These are phyloP conservation scores for Kwoniella shivajii DNA, from an alignment of 1,284 basidiomycete species.

Conservation along the genomic window DNA sequence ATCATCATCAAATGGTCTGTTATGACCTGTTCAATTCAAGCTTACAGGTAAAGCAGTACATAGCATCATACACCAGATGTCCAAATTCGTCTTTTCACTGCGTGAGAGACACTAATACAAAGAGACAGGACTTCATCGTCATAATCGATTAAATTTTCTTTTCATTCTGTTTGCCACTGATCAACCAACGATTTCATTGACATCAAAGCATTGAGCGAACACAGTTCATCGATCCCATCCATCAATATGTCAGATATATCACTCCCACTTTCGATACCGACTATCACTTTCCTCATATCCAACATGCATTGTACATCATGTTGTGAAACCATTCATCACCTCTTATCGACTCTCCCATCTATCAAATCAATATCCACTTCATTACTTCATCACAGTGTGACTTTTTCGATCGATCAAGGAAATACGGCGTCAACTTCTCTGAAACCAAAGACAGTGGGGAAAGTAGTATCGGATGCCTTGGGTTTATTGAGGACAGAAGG, in stretches of 20 bases:
- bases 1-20: too few species aligned
- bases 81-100: too few species aligned
- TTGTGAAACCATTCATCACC: constrained; percentile 46
- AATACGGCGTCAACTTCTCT: constrained; percentile 12
- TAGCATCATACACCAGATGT: too few species aligned
- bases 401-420: constrained; percentile 32
- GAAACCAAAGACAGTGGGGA: constrained; percentile 8
- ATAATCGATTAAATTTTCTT: too few species aligned
- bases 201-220: not conserved
- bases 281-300: constrained; percentile 34
- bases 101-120: too few species aligned
- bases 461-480: constrained; percentile 28
- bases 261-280: constrained; percentile 28
- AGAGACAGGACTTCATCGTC: too few species aligned
- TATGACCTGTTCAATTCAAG: too few species aligned
- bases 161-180: too few species aligned
- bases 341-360: constrained; percentile 35
- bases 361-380: constrained; percentile 44
- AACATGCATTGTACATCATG: constrained; percentile 56
- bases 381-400: constrained; percentile 47
- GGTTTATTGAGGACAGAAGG: constrained; percentile 31
- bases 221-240: not conserved
- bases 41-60: too few species aligned
- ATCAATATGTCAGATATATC: constrained; percentile 4
- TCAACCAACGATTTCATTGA: too few species aligned